Evolutionary conservation across 345 rosid species (phyloP), one percentile per base, ranked within the genome.

Genomic region (Salix dunnii): DNA sequence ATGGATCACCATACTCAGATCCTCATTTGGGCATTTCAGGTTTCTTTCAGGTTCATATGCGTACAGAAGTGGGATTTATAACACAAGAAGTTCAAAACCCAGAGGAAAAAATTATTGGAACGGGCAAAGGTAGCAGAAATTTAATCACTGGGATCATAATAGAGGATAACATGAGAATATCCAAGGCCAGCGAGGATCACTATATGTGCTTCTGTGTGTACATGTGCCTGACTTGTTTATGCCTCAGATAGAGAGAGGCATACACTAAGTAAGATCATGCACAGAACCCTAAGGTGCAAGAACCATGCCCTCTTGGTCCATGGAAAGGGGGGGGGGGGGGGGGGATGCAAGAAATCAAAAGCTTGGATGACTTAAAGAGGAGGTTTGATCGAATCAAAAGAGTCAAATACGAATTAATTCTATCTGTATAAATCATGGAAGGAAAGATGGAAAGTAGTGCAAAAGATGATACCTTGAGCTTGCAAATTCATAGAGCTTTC

Each of bases 401-500:
- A 10, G 62, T 9, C 5, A 23, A 7, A 58, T 28, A 58, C 23
- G 62, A 9, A 51, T 51, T 51, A 20, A 51, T 6, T 51, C 23
- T 51, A 51, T 9, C n/a, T 53, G 60, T n/a, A 23, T 23, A n/a
- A 58, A 58, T 9, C 62, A 58, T 58, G 62, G 28, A 58, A 23
- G 28, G 62, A 58, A 58, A n/a, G 62, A 4, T 58, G 62, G 25
- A n/a, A 55, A 55, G 62, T 55, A 55, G 62, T 9, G 16, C 62
- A 58, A 3, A 58, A 58, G 62, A 49, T 55, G 28, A 12, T 69
- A 82, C 82, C 80, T 83, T 28, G 83, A 74, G 77, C 80, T 86
- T 35, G 87, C 77, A 58, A 86, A 86, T 71, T 86, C 87, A 73
- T 80, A 86, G 63, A 80, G 81, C 75, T 86, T 86, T 36, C 87